A percentile compares a stretch with the other conserved stretches of the same genome.
These are phyloP conservation scores for Rhododendron ovatum DNA, from an alignment of 148 eudicot species.

Conservation along the genomic window DNA sequence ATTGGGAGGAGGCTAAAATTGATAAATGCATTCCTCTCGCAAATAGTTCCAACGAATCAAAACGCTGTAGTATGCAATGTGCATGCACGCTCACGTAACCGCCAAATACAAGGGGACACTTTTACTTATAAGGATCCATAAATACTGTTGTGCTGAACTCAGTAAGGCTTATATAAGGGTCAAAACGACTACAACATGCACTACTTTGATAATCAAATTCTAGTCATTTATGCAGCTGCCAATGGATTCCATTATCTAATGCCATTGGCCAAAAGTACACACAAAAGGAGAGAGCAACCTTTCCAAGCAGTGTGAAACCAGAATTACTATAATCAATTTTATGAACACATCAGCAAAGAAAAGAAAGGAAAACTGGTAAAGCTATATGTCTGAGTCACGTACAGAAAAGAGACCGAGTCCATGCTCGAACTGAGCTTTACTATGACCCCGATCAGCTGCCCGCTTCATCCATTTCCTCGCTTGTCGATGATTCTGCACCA, in stretches of 20 bases:
- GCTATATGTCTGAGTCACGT: constrained; percentile 16
- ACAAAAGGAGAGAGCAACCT: background rate
- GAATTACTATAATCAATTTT: background rate
- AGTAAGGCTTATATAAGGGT: background rate
- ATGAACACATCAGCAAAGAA: background rate
- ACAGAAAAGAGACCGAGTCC: constrained; percentile 76
- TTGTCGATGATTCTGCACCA: constrained; percentile 41
- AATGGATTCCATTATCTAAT: background rate
- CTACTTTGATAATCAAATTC: background rate
- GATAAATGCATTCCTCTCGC: background rate
- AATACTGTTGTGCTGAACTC: background rate
- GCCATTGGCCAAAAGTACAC: background rate
- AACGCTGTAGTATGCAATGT: background rate
- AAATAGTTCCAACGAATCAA: background rate
- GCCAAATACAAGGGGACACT: background rate
- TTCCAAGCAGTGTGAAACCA: background rate
- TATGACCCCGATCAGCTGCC: constrained; percentile 90
- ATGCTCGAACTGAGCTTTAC: constrained; percentile 83
- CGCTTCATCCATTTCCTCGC: constrained; percentile 90
- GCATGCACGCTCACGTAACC: background rate
- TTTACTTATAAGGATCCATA: background rate
- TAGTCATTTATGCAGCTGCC: background rate
- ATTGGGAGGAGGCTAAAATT: background rate
- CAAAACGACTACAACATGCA: background rate
- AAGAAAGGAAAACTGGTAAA: background rate